Percentiles rank a stretch among this genome's conserved stretches.
Evolutionary conservation across 208 protist genomes (phyloP).

Genomic region (Strigomonas culicis): DNA sequence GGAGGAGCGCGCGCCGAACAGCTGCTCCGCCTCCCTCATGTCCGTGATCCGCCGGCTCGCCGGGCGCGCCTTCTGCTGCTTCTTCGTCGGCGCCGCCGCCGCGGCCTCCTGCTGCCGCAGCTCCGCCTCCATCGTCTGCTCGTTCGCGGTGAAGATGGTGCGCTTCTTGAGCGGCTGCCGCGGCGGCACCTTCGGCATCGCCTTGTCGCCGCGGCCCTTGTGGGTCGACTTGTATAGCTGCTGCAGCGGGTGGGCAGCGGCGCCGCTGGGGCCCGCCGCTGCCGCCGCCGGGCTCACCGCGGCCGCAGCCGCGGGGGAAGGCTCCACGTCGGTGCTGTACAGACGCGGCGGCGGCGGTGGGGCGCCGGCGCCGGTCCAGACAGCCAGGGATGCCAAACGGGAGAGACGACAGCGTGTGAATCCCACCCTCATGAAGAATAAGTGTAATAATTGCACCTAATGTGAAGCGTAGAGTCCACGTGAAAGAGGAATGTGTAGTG

Average conservation of each 20-base stretch:
- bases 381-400: neutral
- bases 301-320: too few species aligned
- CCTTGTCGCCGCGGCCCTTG: constrained; percentile 47
- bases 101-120: too few species aligned
- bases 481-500: too few species aligned
- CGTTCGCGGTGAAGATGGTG: too few species aligned
- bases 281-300: too few species aligned
- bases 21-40: neutral
- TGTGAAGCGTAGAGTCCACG: too few species aligned
- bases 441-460: too few species aligned
- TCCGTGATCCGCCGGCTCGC: neutral
- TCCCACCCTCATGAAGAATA: too few species aligned
- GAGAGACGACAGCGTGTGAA: neutral
- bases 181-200: constrained; percentile 24
- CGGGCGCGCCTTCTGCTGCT: too few species aligned
- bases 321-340: too few species aligned
- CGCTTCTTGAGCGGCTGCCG: constrained; percentile 8
- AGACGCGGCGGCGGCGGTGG: neutral
- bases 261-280: neutral
- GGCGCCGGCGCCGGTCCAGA: neutral
- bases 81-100: too few species aligned
- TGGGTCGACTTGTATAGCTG: constrained; percentile 79
- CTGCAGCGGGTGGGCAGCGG: constrained; percentile 18
- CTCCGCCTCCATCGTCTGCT: too few species aligned
- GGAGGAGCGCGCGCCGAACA: constrained; percentile 48